phyloP scores from a whole-genome alignment of 2,329 filamentous ascomycete species.

The Curvularia hawaiiensis region DNA sequence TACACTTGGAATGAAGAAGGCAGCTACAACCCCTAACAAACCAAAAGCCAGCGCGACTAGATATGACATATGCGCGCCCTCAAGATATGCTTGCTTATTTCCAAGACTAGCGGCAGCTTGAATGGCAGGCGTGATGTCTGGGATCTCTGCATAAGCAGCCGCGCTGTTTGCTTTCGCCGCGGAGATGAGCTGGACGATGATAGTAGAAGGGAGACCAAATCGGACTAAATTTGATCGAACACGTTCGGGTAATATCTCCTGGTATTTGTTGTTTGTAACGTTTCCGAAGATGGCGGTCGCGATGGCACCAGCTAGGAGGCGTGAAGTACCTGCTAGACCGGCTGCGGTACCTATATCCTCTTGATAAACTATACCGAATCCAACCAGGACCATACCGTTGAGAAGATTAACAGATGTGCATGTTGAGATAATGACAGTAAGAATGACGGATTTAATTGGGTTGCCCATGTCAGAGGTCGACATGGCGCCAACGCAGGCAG shows the following conservation, averaged over 20 bases:
- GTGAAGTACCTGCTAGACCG: conserved; percentile 36
- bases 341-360: conserved; percentile 41
- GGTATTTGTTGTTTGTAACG: conserved; percentile 39
- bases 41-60: conserved; percentile 43
- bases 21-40: conserved; percentile 31
- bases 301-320: conserved; percentile 35
- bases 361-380: conserved; percentile 38
- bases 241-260: conserved; percentile 14
- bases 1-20: conserved; percentile 35
- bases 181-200: conserved; percentile 23
- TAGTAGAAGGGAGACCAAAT: conserved; percentile 24
- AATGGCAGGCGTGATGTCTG: conserved; percentile 36
- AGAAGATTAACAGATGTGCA: conserved; percentile 36
- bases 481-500: conserved; percentile 36
- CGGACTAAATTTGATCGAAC: conserved; percentile 25
- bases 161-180: conserved; percentile 34
- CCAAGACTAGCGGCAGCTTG: conserved; percentile 31
- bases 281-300: conserved; percentile 38
- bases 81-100: conserved; percentile 38
- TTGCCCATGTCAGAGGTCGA: conserved; percentile 33
- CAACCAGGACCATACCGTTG: conserved; percentile 39
- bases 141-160: conserved; percentile 34
- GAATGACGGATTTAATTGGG: conserved; percentile 31
- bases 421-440: conserved; percentile 37
- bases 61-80: conserved; percentile 34